A percentile compares a stretch with the other conserved stretches of the same genome.
phyloP scores from a whole-genome alignment of 805 yeast species.

The Kodamaea jinghongensis region DNA sequence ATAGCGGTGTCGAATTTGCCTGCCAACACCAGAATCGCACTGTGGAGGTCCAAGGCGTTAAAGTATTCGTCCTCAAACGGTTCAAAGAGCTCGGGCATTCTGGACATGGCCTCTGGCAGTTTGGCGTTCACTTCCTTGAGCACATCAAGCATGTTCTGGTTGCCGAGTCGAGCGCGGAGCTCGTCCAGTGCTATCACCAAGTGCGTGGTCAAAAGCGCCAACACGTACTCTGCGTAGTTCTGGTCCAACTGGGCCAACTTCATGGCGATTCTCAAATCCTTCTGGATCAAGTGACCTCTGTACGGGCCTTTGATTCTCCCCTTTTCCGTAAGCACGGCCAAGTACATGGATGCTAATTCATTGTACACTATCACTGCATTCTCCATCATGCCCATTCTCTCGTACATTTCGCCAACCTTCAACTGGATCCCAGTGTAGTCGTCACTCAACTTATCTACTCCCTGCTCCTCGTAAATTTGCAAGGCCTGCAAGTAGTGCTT shows the following conservation, averaged over 20 bases:
- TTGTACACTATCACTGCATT: slow-evolving; percentile 68
- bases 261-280: slow-evolving; percentile 66
- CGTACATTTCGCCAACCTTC: slow-evolving; percentile 85
- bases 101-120: no score
- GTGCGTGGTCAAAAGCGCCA: slow-evolving; percentile 61
- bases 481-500: slow-evolving; percentile 73
- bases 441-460: slow-evolving; percentile 59
- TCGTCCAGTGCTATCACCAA: slow-evolving; percentile 65
- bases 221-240: slow-evolving; percentile 49
- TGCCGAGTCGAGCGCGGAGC: slow-evolving; percentile 40
- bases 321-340: slow-evolving; percentile 46
- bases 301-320: slow-evolving; percentile 14
- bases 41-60: slow-evolving; percentile 70
- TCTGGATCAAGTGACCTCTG: slow-evolving; percentile 61
- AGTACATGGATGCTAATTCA: slow-evolving; percentile 60
- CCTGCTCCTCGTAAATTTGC: slow-evolving; percentile 53
- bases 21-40: slow-evolving; percentile 64
- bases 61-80: slow-evolving; percentile 77
- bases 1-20: slow-evolving; percentile 67
- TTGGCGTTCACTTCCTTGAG: slow-evolving; percentile 15
- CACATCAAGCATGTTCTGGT: slow-evolving; percentile 14
- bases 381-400: slow-evolving; percentile 55
- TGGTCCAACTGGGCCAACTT: slow-evolving; percentile 60
- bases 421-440: slow-evolving; percentile 90
- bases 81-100: slow-evolving; percentile 57